Evolutionary conservation across 306 rosid species (phyloP).

Genomic region (Gastrolobium bilobum): DNA sequence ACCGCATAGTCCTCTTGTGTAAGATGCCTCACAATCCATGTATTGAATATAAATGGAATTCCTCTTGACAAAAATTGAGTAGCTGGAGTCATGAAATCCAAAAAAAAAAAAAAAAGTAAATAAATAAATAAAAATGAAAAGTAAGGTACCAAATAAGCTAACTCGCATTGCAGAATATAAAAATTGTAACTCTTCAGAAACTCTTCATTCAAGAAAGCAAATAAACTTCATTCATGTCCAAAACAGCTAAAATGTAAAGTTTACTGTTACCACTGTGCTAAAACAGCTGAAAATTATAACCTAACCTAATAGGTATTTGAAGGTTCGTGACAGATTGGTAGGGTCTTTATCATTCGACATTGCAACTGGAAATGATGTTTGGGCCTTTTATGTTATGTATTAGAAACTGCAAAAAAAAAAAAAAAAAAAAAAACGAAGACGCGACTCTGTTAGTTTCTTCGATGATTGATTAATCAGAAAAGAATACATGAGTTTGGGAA

Average conservation of each 20-base stretch:
- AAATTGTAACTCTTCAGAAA: neutral
- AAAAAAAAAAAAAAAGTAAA: neutral
- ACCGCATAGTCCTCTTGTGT: conserved; percentile 93
- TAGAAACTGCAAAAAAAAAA: conserved; percentile 35
- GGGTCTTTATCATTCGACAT: conserved; percentile 63
- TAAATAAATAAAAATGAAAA: neutral
- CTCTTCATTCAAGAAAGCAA: neutral
- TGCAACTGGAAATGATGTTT: conserved; percentile 3
- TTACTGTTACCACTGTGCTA: neutral
- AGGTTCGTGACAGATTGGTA: conserved; percentile 80
- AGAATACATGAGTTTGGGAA: neutral
- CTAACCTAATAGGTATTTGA: conserved; percentile 89
- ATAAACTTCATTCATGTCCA: neutral
- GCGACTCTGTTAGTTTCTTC: neutral
- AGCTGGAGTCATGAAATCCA: conserved; percentile 60
- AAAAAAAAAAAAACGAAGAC: neutral
- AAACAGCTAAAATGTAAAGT: neutral
- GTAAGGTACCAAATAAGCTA: conserved; percentile 4
- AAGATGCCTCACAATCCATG: conserved; percentile 93
- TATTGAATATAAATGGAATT: conserved; percentile 90
- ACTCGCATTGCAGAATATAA: neutral
- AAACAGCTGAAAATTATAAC: neutral
- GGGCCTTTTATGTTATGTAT: neutral
- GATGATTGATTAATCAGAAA: conserved; percentile 21
- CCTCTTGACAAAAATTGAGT: conserved; percentile 96